Evolutionary conservation across 306 rosid species (phyloP).

Genomic region (Lupinus albus): DNA sequence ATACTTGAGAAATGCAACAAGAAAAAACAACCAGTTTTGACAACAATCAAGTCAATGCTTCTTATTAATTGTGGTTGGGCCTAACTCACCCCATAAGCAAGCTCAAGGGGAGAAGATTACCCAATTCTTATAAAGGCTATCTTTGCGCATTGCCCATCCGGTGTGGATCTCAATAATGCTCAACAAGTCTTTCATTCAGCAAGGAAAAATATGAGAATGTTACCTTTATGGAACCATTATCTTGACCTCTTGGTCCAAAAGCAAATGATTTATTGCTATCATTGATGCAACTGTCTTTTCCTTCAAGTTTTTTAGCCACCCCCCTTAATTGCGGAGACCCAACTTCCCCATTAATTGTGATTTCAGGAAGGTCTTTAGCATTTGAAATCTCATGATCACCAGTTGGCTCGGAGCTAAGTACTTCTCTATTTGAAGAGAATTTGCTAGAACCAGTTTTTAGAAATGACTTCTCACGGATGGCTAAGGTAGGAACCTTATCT

Average conservation of each 20-base stretch:
- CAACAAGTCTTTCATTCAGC: constrained; percentile 32
- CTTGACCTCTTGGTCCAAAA: constrained; percentile 75
- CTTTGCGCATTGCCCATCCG: too few relatives aligned
- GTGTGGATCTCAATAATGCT: neutral
- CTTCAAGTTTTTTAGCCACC: constrained; percentile 57
- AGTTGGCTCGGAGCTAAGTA: constrained; percentile 49
- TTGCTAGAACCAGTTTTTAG: constrained; percentile 56
- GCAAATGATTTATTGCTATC: constrained; percentile 62
- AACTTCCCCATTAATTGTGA: constrained; percentile 60
- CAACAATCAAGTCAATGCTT: constrained; percentile 4
- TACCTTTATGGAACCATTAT: constrained; percentile 71
- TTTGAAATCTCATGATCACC: constrained; percentile 54
- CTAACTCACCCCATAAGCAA: too few relatives aligned
- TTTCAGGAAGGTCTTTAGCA: constrained; percentile 50
- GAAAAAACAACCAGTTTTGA: neutral
- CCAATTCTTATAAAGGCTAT: too few relatives aligned
- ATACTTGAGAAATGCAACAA: neutral
- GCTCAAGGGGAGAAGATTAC: too few relatives aligned
- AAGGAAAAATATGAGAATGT: constrained; percentile 26
- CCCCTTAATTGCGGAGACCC: constrained; percentile 63
- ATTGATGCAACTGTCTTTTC: constrained; percentile 56
- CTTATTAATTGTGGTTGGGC: too few relatives aligned
- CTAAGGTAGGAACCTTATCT: constrained; percentile 79
- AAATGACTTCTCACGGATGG: constrained; percentile 65
- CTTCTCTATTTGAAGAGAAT: constrained; percentile 54